These are phyloP conservation scores for Parsonsia alboflavescens DNA, from an alignment of 257 asterid species.

Conservation along the genomic window DNA sequence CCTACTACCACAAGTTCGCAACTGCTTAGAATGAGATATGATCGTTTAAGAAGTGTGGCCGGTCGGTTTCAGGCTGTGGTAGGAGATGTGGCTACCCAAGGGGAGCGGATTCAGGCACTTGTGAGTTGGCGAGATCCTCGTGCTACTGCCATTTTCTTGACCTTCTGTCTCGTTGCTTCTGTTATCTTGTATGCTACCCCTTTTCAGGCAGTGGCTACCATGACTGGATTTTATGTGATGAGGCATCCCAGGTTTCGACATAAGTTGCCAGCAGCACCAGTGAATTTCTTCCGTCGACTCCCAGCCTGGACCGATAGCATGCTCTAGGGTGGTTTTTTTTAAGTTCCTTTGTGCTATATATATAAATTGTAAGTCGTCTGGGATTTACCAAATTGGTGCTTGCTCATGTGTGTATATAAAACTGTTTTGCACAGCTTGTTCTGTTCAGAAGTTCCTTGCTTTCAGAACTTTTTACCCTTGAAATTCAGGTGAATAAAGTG, in stretches of 20 bases:
- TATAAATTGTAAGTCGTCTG: background rate
- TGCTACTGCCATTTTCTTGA: constrained; percentile 66
- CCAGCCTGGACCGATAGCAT: constrained; percentile 87
- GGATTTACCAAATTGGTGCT: constrained; percentile 7
- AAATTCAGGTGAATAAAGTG: background rate
- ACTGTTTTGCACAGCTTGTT: background rate
- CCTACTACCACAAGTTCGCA: constrained; percentile 57
- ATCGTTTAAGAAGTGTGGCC: constrained; percentile 69
- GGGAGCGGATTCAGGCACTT: constrained; percentile 80
- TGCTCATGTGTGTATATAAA: background rate
- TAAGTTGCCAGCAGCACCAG: constrained; percentile 59
- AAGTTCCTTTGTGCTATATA: background rate
- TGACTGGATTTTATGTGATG: constrained; percentile 56
- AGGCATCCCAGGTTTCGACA: constrained; percentile 80
- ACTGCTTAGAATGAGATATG: constrained; percentile 67
- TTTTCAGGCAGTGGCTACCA: constrained; percentile 45
- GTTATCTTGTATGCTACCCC: constrained; percentile 50
- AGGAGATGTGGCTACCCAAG: constrained; percentile 85
- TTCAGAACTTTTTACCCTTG: background rate
- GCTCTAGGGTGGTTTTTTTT: constrained; percentile 38
- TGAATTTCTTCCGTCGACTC: constrained; percentile 79
- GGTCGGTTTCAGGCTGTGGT: constrained; percentile 76
- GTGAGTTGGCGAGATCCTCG: constrained; percentile 94
- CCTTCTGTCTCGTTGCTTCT: constrained; percentile 56
- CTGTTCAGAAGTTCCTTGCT: background rate